Evolutionary conservation across 2,329 filamentous ascomycete species (phyloP), one percentile per base, ranked within the genome.

Genomic region (Penicillium sp.): DNA sequence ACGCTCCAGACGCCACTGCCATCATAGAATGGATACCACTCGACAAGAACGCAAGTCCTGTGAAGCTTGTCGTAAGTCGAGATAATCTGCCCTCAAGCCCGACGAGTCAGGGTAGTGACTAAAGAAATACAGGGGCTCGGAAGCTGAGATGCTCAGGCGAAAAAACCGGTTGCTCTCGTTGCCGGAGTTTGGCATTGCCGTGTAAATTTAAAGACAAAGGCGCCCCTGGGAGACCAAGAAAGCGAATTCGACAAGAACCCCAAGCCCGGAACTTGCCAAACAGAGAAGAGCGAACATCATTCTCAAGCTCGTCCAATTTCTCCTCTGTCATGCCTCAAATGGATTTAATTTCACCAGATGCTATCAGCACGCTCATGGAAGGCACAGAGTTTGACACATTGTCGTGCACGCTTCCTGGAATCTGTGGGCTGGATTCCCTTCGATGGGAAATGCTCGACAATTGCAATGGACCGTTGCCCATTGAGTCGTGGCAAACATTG

Each of bases 71-170:
- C 40, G 40, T 44, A 22, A 44, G 40, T 44, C n/a, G 19, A 24
- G 5, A 24, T 13, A 2, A 10, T 22, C n/a, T 24, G 1, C 9
- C 19, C 10, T 22, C 10, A 22, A 44, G 10, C 10, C 40, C 19
- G 19, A 13, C 42, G 69, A 73, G 63, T 63, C 40, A 35, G 35
- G 26, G 15, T 35, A 2, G 1, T 40, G 51, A 35, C 59, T 66
- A 61, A 68, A 47, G 19, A 38, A 9, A 19, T 1, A 42, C 26
- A 71, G 72, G 72, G 28, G 51, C 66, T 2, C 66, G 72, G 24
- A 74, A 74, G 65, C 69, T 74, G 49, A 67, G 65, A 64, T 74
- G 72, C 65, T 73, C 72, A 24, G 72, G 71, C 2, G 67, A 73
- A 50, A 66, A 68, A 47, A 68, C 60, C 8, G 72, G 72, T 17